Base-by-base conservation (phyloP, 306 rosid genomes). In the Pyrus bretschneideri region DNA sequence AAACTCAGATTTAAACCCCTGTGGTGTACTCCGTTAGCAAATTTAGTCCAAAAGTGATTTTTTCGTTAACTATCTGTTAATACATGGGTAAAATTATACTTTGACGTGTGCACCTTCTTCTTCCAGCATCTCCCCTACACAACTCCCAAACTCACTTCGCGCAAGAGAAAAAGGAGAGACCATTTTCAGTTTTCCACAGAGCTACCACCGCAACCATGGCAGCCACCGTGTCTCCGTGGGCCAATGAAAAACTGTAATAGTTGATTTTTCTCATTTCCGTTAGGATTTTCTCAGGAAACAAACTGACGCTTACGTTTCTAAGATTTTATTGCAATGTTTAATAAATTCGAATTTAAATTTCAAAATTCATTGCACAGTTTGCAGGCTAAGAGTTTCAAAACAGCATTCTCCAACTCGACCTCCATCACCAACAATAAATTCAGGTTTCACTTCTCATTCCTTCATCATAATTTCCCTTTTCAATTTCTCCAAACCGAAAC, bases 311-410 rank as follows among this genome's bases (percentile, higher is more conserved):
- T 19, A 71, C 67, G 67, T 81, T 31, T 68, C 10, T 69, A 59
- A 31, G 52, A 70, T 80, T 45, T 38, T 76, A 78, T 64, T 76
- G 51, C 46, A 15, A 40, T 22, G 18, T 58, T 62, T 38, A 72
- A 76, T 27, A 44, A 11, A 30, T 46, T 11, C 12, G 9, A 1
- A 27, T 69, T 35, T 45, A 11, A 63, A 59, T 69, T 74, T 68
- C 69, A 31, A 59, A 49, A 58, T 75, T 58, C 68, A 74, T 83
- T 67, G 71, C 46, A 44, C 27, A 33, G 18, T 45, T 70, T 70
- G 83, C 87, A 87, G 89, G 81, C 76, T 80, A 89, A 86, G 88
- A 80, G 87, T 82, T 88, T 78, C 62, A 86, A 88, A 87, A 85
- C 87, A 46, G 87, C 72, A 73, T 77, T 74, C 52, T 83, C 93